Base-by-base conservation (phyloP, 352 stramenopile genomes). In the Salisapilia sapeloensis region DNA sequence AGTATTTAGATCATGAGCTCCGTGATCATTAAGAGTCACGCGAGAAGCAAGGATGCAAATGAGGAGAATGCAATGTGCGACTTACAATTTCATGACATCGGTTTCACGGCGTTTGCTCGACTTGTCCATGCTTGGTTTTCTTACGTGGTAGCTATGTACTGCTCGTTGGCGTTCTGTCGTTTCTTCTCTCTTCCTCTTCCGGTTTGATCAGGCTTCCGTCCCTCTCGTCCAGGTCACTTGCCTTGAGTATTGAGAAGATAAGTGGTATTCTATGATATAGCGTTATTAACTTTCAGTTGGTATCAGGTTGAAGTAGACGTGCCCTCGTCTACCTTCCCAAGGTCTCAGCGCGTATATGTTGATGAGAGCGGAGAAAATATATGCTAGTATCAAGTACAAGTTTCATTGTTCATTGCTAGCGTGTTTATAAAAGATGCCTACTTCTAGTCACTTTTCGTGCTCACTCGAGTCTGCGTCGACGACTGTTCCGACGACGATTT, bases 31-130 rank as follows among this genome's bases (percentile, higher is more conserved):
- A 28, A 28, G 24, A 10, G 13, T 12, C 10, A 28, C 13, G 24
- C 24, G 13, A 28, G 24, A 12, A 13, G 24, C 13, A 28, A 28
- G n/a, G n/a, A n/a, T n/a, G n/a, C n/a, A n/a, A n/a, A n/a, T n/a
- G n/a, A n/a, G n/a, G n/a, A n/a, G n/a, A n/a, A n/a, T n/a, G n/a
- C n/a, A n/a, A n/a, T n/a, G 12, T 7, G 29, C 38, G 14, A 22
- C 58, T 39, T 39, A 89, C 65, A 92, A 69, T 56, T 92, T 92
- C 77, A 92, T 92, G 52, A 92, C 72, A 49, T 92, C 77, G 28
- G 62, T 87, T 43, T 90, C 75, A 37, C 72, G 69, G 35, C 77
- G 74, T 46, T 83, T 86, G 50, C 79, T 89, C 46, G 52, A 22
- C 11, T 23, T 30, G 39, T 46, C 22, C 29, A 14, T 24, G 26